Percentiles rank a stretch among this genome's conserved stretches.
Conservation (phyloP, 2,329 filamentous ascomycete species). For the Trichothecium roseum region DNA sequence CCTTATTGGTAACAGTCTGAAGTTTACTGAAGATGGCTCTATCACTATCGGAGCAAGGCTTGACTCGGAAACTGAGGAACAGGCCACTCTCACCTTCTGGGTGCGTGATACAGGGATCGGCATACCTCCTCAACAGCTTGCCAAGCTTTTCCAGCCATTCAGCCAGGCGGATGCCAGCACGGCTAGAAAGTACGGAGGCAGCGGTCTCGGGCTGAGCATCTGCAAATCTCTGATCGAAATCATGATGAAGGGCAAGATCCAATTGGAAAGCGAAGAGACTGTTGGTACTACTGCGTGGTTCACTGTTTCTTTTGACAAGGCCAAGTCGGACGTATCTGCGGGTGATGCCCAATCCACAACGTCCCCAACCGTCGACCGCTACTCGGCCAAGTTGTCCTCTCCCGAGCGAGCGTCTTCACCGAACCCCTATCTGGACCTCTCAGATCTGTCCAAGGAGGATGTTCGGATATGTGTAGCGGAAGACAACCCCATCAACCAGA, state of each 20-base stretch:
- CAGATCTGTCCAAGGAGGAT: constrained; percentile 62
- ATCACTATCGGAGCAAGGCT: constrained; percentile 74
- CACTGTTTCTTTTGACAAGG: constrained; percentile 77
- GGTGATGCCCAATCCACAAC: constrained; percentile 38
- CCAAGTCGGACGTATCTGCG: constrained; percentile 48
- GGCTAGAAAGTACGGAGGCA: constrained; percentile 83
- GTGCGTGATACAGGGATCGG: constrained; percentile 88
- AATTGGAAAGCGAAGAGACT: constrained; percentile 66
- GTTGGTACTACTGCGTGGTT: constrained; percentile 67
- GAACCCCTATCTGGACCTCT: constrained; percentile 53
- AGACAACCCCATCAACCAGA: constrained; percentile 90
- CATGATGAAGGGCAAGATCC: constrained; percentile 80
- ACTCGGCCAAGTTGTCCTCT: constrained; percentile 14
- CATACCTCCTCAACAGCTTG: constrained; percentile 70
- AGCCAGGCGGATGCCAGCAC: constrained; percentile 88
- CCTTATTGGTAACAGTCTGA: constrained; percentile 84
- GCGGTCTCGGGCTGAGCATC: constrained; percentile 82
- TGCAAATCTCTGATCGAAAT: constrained; percentile 91
- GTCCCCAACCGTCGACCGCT: constrained; percentile 23
- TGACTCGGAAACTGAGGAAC: constrained; percentile 58
- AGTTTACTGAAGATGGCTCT: constrained; percentile 80
- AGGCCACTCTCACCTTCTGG: constrained; percentile 70
- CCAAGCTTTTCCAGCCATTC: constrained; percentile 84
- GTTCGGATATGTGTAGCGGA: constrained; percentile 88
- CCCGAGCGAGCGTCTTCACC: constrained; percentile 27